Evolutionary conservation across 2,329 filamentous ascomycete species (phyloP).

Genomic region (Fusarium fracticaudum): DNA sequence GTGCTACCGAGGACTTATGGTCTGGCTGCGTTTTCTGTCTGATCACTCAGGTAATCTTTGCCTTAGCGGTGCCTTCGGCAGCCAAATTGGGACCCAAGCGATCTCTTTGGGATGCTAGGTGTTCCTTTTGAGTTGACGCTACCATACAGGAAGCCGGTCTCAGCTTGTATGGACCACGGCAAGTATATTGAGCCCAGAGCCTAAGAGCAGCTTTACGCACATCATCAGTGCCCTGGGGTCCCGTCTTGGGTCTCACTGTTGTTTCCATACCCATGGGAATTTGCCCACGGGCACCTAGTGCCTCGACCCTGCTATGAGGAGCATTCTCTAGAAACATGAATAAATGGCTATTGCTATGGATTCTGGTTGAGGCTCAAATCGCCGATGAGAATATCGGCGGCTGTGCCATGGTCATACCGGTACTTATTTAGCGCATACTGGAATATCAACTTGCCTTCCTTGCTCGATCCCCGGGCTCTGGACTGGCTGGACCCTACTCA

Average conservation of each 20-base stretch:
- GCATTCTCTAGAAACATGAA: slow-evolving; percentile 13
- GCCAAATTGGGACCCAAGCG: not conserved
- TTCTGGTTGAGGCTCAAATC: slow-evolving; percentile 36
- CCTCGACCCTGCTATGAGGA: not conserved
- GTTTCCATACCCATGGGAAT: not conserved
- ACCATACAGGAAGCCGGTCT: not conserved
- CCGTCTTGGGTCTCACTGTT: not conserved
- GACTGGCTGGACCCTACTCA: slow-evolving; percentile 5
- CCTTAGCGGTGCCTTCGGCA: not conserved
- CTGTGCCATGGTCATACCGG: not conserved
- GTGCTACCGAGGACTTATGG: slow-evolving; percentile 16
- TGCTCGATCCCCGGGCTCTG: not conserved
- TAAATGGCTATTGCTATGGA: not conserved
- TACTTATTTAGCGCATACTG: slow-evolving; percentile 11
- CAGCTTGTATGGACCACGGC: not conserved
- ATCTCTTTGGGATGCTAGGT: not conserved
- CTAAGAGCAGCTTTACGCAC: not conserved
- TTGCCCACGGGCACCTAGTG: not conserved
- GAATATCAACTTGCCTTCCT: not conserved
- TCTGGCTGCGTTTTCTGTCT: not conserved
- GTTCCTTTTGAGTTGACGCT: not conserved
- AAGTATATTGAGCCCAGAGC: not conserved
- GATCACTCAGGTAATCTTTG: not conserved
- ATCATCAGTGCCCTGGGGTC: not conserved
- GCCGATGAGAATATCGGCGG: slow-evolving; percentile 5